Base-by-base conservation (phyloP, 164 flowering plant genomes). In the Stephania yunnanensis region DNA sequence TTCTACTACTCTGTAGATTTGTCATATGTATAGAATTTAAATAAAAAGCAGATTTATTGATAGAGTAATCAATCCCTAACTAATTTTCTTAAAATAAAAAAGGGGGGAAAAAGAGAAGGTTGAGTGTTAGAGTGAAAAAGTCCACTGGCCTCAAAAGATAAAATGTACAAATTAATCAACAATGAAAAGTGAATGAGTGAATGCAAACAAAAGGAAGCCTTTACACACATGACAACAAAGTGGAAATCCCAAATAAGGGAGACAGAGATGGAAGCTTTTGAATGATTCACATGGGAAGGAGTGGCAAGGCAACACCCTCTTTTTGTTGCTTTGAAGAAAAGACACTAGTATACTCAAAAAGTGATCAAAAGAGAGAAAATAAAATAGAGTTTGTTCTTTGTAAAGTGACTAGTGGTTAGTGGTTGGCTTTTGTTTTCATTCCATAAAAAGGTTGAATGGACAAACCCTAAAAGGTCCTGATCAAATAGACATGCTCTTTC, bases 371-470 rank as follows among this genome's bases (percentile, higher is more conserved):
- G 17, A 20, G n/a, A 63, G 61, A 66, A 66, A 15, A 20, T 42
- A 15, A 55, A 50, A 50, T 2, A 50, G 55, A 50, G 55, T 20
- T 36, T 48, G 30, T 44, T 52, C 67, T 46, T 46, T 36, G 15
- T 36, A 64, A 70, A 63, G 55, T 50, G 71, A 55, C 53, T 36
- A 45, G 58, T 9, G 73, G 19, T 29, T 77, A 68, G 85, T 77
- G 66, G 85, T 83, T 85, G 79, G 71, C 29, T 75, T 81, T 85
- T 83, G 83, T 80, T 70, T 80, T 78, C 48, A 81, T 81, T 76
- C 81, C 72, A 71, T 2, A 80, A 85, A 85, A 83, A 80, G 85
- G 83, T 7, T n/a, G 85, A 83, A 68, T 30, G 20, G 42, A 36
- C 42, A 36, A 36, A 36, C 42, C 42, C 42, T 36, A 36, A 36